phyloP scores from a whole-genome alignment of 2,329 filamentous ascomycete species.

The Thielaviopsis musarum region DNA sequence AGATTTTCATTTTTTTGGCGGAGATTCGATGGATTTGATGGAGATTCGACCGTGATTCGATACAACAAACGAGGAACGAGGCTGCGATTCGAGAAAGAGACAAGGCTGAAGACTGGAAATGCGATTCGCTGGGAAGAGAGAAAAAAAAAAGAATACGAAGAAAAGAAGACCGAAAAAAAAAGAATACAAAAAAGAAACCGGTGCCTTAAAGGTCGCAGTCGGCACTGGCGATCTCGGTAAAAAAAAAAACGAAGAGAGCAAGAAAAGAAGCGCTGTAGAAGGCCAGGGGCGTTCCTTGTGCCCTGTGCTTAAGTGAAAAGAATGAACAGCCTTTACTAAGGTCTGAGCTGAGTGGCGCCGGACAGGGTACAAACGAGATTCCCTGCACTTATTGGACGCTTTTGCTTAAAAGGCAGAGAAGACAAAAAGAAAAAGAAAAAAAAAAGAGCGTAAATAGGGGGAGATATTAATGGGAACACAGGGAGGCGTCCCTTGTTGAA shows the following conservation, averaged over 20 bases:
- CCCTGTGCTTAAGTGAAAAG: too few species aligned
- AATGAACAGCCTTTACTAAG: too few species aligned
- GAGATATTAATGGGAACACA: too few species aligned
- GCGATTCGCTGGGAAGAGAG: background rate
- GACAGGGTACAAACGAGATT: too few species aligned
- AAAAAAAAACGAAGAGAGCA: background rate
- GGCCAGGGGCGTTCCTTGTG: background rate
- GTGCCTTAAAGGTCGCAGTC: too few species aligned
- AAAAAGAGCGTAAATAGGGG: background rate
- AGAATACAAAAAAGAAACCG: background rate
- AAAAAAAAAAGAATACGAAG: background rate
- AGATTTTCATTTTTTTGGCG: constrained; percentile 29
- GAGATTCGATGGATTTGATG: background rate
- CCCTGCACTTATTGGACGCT: too few species aligned
- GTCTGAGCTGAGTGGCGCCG: too few species aligned
- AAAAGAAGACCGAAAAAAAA: background rate
- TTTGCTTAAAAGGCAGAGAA: too few species aligned
- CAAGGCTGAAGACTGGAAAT: constrained; percentile 9
- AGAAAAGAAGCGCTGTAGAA: constrained; percentile 1
- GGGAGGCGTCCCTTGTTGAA: too few species aligned
- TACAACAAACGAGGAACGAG: background rate
- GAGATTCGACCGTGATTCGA: background rate
- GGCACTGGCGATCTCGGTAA: too few species aligned
- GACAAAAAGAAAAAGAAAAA: background rate
- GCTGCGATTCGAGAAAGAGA: background rate